Evolutionary conservation across 345 rosid species (phyloP), one percentile per base, ranked within the genome.

Genomic region (Hibiscus syriacus): DNA sequence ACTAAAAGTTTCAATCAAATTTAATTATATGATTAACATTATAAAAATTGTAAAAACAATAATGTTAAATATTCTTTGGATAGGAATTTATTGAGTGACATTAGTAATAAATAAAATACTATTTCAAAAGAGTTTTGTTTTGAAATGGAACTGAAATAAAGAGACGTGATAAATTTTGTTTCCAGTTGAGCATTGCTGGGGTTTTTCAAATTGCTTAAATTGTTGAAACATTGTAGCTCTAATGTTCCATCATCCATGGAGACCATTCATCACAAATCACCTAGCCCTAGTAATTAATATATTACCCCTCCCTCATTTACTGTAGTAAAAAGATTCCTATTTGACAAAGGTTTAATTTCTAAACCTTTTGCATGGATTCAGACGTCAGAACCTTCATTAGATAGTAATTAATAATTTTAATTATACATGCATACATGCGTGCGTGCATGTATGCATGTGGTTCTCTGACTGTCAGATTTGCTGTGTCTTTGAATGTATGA

Each of bases 151-250:
- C 23, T 29, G 13, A 30, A 49, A 11, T 2, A 41, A 48, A 53
- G 23, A 67, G 20, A 52, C 1, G 17, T 67, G 32, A 13, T 25
- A 26, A 38, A 38, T 13, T 67, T 49, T 22, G 45, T 20, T 50
- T 50, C 5, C 55, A 50, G 57, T 30, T 16, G 57, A 46, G 23
- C n/a, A 10, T 46, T 66, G 5, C 27, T 5, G 19, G 58, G 48
- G 17, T 0, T 65, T 63, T 30, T 32, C 59, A 19, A 49, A 32
- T 68, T 68, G 63, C 71, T 54, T 25, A 41, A 34, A 36, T 7
- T 54, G 71, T 55, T 39, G 41, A 39, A 25, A 39, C 71, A 68
- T 38, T 68, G 70, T 29, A 54, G 70, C 59, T 53, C 38, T 67
- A 38, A 26, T 36, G 71, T 27, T 19, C 16, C 56, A 52, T 52